Evolutionary conservation across 257 asterid species (phyloP), one percentile per base, ranked within the genome.

Genomic region (Plantago elongata): DNA sequence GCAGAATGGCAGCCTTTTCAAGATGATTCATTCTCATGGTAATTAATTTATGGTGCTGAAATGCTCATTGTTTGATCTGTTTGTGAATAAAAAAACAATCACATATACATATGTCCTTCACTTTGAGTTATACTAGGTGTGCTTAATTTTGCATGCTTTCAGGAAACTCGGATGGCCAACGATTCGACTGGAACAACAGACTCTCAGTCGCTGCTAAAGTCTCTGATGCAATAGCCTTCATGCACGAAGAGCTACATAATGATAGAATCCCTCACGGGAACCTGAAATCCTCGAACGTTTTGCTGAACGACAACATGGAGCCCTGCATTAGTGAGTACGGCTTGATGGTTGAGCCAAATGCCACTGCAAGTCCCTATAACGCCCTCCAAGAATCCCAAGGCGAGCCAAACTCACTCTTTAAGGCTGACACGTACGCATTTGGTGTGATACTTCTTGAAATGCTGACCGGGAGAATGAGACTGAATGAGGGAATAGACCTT

Each of bases 361-460:
- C 69, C 30, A 75, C 14, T 54, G 34, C 40, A 2, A 52, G 38
- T 22, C 43, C 59, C 8, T 29, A 67, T 45, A 15, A 50, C 48
- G 51, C 56, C 54, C 64, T 62, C 50, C 69, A 65, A 18, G 72
- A 62, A 58, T 65, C 75, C 22, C 77, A 72, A 49, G 80, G 68
- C 37, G 67, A 59, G 10, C 60, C 60, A 55, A 47, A 49, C 57
- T 51, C 69, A 17, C 29, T 70, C 13, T 84, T 84, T 78, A 79
- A 79, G 65, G 72, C 59, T 3, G 95, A 89, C 13, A 66, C 74
- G 0, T 74, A 79, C 43, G 83, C 82, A 0, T 83, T 81, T 3
- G 95, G 97, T 0, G 80, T 83, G 8, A 74, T 83, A 46, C 95
- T 89, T 16, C 83, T 89, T 3, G 97, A 89, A 63, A 64, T 89